Evolutionary conservation across 2,329 filamentous ascomycete genomes (phyloP), one percentile per base, ranked within the genome.

Genomic region (Talaromyces funiculosus): DNA sequence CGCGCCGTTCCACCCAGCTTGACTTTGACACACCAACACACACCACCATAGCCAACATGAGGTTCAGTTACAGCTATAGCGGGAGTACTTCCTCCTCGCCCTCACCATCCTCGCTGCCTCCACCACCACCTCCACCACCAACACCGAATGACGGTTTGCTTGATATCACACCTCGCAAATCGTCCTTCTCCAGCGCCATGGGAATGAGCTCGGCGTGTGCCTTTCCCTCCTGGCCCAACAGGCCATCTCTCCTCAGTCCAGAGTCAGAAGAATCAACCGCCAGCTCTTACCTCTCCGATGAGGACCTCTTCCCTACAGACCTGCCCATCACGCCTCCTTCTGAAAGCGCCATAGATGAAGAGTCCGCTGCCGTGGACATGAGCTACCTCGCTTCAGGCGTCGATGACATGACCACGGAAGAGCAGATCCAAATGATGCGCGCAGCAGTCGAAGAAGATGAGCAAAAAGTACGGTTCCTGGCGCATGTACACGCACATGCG

Each of bases 211-310:
- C 71, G 29, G 70, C 74, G 56, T 78, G 75, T 62, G 75, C 75
- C 4, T 78, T 77, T 55, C 75, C 75, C 8, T 77, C 75, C 4
- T 78, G 75, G 75, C 75, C 75, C 49, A 77, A 77, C 68, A 66
- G 75, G 4, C 67, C 73, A 1, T 74, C 73, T 8, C 70, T 78
- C 20, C 68, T 72, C 49, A 71, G 62, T 62, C 66, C 65, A 57
- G 68, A 72, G 47, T 69, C 72, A 0, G 47, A 53, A 3, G 67
- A 70, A 14, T 69, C 68, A 1, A 71, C 64, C 7, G 69, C 72
- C 53, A 75, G 70, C 62, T 72, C 75, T 49, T 77, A 74, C 56
- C 72, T 77, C 29, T 77, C 75, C 12, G 75, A 77, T 51, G 75
- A 77, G 61, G 75, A 77, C 51, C 70, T 77, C 38, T 73, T 73